Base-by-base conservation (phyloP, 495 filamentous ascomycete genomes). In the Zalerion maritima region DNA sequence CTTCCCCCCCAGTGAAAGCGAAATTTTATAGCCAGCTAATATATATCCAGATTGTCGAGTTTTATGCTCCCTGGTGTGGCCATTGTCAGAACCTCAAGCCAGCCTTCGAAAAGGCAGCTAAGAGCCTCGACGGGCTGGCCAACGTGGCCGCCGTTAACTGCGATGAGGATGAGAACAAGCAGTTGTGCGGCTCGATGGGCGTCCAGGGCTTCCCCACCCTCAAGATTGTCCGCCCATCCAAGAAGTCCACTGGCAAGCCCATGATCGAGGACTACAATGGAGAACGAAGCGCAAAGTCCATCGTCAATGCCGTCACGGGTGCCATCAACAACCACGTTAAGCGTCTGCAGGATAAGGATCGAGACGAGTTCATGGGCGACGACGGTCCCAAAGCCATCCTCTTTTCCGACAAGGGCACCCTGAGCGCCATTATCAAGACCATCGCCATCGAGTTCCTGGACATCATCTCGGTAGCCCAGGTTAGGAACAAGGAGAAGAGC, bases 1-100 rank as follows among this genome's bases (percentile, higher is more conserved):
- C 6, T n/a, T 26, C n/a, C 21, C 9, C 2, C 12, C 6, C 18
- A 27, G 25, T 18, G 18, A 7, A 3, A 14, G 0, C 6, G 14
- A 11, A 4, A 16, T 25, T 9, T 24, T 13, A 26, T 34, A 25
- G 32, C 35, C 27, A 29, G 37, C 24, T 17, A 14, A 14, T 39
- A 11, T 29, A 20, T 11, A 9, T 14, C 23, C 28, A 69, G 65
- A 58, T 70, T 30, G 51, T 60, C 50, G 85, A 85, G 55, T 94
- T 93, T 63, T 94, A 92, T 44, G 81, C 81, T 5, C 84, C 81
- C 20, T 93, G 81, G 91, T 94, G 89, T 42, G 89, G 89, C 14
- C 91, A 97, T 50, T 97, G 89, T 58, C 63, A 93, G 50, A 94
- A 78, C 54, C 75, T 99, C 38, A 84, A 94, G 54, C 89, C 89